These are phyloP conservation scores for Prinsepia uniflora DNA, from an alignment of 306 rosid genomes.

Conservation along the genomic window DNA sequence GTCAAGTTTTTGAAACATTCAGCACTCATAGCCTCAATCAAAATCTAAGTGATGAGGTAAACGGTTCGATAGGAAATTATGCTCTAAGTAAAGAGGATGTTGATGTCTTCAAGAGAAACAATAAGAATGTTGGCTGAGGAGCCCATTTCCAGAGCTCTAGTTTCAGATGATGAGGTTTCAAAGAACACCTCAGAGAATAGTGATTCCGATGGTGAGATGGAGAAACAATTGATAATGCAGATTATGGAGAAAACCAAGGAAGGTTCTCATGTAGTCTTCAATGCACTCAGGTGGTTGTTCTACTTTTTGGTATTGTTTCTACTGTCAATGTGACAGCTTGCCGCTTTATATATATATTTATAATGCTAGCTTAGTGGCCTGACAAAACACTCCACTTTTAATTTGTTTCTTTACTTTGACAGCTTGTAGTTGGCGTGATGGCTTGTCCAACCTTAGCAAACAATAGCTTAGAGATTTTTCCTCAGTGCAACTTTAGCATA, in stretches of 20 bases:
- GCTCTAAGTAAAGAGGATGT: conserved; percentile 17
- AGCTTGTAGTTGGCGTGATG: too few relatives aligned
- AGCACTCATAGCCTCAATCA: conserved; percentile 18
- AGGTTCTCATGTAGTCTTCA: conserved; percentile 62
- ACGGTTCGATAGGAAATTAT: conserved; percentile 16
- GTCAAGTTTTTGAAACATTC: conserved; percentile 25
- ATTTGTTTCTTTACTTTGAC: too few relatives aligned
- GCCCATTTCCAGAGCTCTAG: neutral
- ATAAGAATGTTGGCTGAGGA: too few relatives aligned
- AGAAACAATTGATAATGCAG: conserved; percentile 62
- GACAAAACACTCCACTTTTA: too few relatives aligned
- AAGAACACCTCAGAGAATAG: conserved; percentile 35
- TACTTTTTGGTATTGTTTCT: conserved; percentile 1
- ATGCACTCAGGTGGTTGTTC: conserved; percentile 56
- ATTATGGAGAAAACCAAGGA: conserved; percentile 73
- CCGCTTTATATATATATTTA: too few relatives aligned
- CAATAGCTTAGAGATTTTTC: too few relatives aligned
- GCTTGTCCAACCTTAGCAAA: too few relatives aligned
- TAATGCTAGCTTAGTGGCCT: too few relatives aligned
- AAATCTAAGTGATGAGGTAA: conserved; percentile 12
- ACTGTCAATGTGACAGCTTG: too few relatives aligned
- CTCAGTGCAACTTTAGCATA: too few relatives aligned
- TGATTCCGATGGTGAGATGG: conserved; percentile 57
- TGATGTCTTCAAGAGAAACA: conserved; percentile 5
- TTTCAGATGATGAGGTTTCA: conserved; percentile 28